phyloP scores from a whole-genome alignment of 345 rosid species.

The Hirschfeldia incana region DNA sequence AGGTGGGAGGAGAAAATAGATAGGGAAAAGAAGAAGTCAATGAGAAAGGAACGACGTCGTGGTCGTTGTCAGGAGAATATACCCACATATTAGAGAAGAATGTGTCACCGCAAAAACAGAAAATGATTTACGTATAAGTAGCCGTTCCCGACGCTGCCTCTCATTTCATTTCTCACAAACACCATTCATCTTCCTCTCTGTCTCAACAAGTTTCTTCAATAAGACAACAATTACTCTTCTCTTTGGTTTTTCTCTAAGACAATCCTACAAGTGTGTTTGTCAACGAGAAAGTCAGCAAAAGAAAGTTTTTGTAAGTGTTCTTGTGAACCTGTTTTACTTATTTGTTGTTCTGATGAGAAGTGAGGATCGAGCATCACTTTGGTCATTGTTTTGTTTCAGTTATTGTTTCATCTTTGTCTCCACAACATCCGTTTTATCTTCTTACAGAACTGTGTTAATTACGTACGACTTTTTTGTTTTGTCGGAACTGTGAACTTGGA shows the following conservation, averaged over 20 bases:
- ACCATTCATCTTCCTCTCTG: neutral
- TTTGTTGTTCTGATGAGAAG: constrained; percentile 7
- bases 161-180: constrained; percentile 16
- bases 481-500: neutral
- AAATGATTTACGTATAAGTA: constrained; percentile 29
- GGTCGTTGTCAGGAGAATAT: constrained; percentile 27
- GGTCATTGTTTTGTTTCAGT: neutral
- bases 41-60: constrained; percentile 24
- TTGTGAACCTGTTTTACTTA: neutral
- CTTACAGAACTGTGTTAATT: neutral
- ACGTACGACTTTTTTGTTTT: neutral
- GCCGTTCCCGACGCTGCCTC: constrained; percentile 21
- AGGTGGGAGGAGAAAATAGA: constrained; percentile 1
- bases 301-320: constrained; percentile 20
- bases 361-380: neutral
- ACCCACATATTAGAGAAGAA: constrained; percentile 20
- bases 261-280: neutral
- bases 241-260: constrained; percentile 11
- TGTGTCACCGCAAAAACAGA: constrained; percentile 30
- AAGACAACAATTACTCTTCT: neutral
- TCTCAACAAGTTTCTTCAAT: constrained; percentile 10
- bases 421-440: neutral
- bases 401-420: neutral
- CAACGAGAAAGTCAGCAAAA: neutral
- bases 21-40: constrained; percentile 20